Percentiles rank a stretch among this genome's conserved stretches.
Evolutionary conservation across 208 protist genomes (phyloP).

Genomic region (Wallacemonas rigidus): DNA sequence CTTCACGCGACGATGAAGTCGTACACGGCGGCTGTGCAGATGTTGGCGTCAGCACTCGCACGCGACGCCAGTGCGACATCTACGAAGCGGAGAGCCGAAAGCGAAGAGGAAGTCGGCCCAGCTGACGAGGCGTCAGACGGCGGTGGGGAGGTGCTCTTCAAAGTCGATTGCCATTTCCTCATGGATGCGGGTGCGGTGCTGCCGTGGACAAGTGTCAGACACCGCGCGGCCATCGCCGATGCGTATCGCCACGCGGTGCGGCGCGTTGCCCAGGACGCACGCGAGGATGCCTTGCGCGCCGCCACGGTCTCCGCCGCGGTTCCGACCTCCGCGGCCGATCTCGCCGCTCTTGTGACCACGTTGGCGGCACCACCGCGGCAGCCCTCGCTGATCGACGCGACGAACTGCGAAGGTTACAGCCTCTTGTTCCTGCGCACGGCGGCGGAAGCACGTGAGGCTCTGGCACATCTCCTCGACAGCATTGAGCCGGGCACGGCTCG

Average conservation of each 20-base stretch:
- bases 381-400: conserved; percentile 42
- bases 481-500: conserved; percentile 37
- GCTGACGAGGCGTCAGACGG: not conserved
- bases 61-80: not conserved
- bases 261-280: conserved; percentile 20
- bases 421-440: conserved; percentile 57
- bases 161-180: conserved; percentile 1
- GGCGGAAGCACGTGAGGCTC: conserved; percentile 62
- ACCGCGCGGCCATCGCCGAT: conserved; percentile 17
- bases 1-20: conserved; percentile 64
- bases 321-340: not conserved
- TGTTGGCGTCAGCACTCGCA: conserved; percentile 26
- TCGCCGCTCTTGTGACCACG: not conserved
- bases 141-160: not conserved
- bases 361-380: conserved; percentile 17
- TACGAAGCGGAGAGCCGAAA: too few relatives aligned
- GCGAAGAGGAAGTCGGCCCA: not conserved
- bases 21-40: conserved; percentile 50
- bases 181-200: conserved; percentile 13
- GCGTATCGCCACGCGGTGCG: conserved; percentile 47
- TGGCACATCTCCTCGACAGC: conserved; percentile 46
- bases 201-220: not conserved
- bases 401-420: conserved; percentile 47
- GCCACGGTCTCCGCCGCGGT: not conserved
- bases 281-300: conserved; percentile 2